phyloP scores from a whole-genome alignment of 306 rosid genomes.

The Vachellia pachyceras region DNA sequence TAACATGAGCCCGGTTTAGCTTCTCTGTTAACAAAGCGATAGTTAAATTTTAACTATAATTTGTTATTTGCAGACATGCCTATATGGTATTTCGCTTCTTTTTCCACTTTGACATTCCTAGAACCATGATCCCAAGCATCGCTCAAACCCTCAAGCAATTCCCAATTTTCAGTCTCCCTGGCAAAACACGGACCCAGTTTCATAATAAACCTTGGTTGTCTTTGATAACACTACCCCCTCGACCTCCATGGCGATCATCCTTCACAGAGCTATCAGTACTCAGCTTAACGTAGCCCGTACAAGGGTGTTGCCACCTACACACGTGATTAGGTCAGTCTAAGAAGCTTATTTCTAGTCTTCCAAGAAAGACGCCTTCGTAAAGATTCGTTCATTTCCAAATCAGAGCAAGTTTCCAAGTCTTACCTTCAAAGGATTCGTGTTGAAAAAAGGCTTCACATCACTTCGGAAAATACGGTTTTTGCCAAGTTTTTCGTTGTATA shows the following conservation, averaged over 20 bases:
- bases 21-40: too few relatives aligned
- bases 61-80: too few relatives aligned
- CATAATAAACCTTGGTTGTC: background rate
- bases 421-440: background rate
- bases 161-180: background rate
- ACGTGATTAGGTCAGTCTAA: too few relatives aligned
- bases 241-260: background rate
- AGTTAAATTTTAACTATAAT: too few relatives aligned
- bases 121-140: background rate
- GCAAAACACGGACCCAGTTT: background rate
- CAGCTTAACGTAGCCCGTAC: background rate
- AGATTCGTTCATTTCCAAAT: too few relatives aligned
- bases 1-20: too few relatives aligned
- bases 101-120: background rate
- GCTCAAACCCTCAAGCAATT: background rate
- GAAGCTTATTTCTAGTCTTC: too few relatives aligned
- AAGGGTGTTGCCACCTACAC: background rate
- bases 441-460: too few relatives aligned
- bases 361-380: too few relatives aligned
- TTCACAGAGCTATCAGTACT: background rate
- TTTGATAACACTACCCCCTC: background rate
- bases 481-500: too few relatives aligned
- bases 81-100: background rate
- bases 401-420: background rate
- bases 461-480: too few relatives aligned